Evolutionary conservation across 305 asterid genomes (phyloP), one percentile per base, ranked within the genome.

Genomic region (Caryopteris hybrid): DNA sequence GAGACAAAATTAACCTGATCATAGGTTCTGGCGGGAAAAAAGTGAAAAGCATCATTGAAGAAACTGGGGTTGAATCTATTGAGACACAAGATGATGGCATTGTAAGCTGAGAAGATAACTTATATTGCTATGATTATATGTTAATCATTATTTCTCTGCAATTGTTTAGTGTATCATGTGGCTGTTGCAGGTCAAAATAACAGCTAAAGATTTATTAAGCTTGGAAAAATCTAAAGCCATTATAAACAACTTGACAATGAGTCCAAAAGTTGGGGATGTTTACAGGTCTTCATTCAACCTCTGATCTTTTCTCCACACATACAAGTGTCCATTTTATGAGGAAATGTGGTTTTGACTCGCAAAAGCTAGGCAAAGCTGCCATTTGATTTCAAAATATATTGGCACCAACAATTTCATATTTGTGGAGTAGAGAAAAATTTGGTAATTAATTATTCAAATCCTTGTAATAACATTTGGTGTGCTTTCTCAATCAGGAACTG

Each of bases 1-100:
- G 97, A 47, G 96, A 81, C 54, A 94, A 79, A 78, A 65, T 94
- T 72, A 78, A 87, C 90, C 80, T 89, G 77, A 94, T 94, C 68
- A 91, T 94, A 74, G 98, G 99, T 66, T 71, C 96, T 6, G 99
- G 99, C 46, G 99, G 99, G 61, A 94, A 94, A 74, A 94, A 83
- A 69, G 95, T 94, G 79, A 94, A 88, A 80, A 91, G 98, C 79
- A 94, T 94, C 70, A 94, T 94, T 65, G 99, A 94, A 77, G 98
- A 89, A 81, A 80, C 91, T 16, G 96, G 98, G 61, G 95, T 94
- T 34, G 90, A 91, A 41, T 79, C 97, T 43, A 94, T 94, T 67
- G 96, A 89, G 16, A 75, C 98, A 41, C 91, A 77, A 76, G 96
- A 89, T 54, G 70, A 91, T 75, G 99, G 99, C 78, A 76, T 69